Conservation (phyloP, 2,329 filamentous ascomycete species). For the Pseudonectria foliicola region DNA sequence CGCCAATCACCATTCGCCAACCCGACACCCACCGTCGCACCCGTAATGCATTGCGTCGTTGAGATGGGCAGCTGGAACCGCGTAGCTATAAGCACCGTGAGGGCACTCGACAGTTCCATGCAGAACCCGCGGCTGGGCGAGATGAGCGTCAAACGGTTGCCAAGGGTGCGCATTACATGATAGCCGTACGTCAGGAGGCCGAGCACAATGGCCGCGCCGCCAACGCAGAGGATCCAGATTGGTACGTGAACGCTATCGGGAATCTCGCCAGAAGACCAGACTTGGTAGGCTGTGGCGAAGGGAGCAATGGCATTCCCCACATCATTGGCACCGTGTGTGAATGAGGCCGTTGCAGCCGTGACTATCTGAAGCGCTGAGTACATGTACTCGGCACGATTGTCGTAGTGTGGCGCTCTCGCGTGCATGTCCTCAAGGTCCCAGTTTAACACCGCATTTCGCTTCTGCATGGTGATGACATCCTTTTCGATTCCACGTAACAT, state of each 20-base stretch:
- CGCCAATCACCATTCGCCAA: conserved; percentile 42
- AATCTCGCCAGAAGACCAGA: conserved; percentile 38
- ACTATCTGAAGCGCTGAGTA: conserved; percentile 42
- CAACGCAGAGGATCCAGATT: conserved; percentile 43
- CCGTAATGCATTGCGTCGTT: conserved; percentile 47
- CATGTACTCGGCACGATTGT: conserved; percentile 46
- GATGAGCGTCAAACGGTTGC: conserved; percentile 48
- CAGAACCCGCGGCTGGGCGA: conserved; percentile 45
- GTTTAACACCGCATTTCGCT: conserved; percentile 38
- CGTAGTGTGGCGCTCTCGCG: conserved; percentile 40
- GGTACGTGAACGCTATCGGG: conserved; percentile 33
- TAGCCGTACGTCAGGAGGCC: conserved; percentile 57
- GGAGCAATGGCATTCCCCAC: conserved; percentile 46
- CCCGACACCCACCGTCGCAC: conserved; percentile 45
- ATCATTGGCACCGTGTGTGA: conserved; percentile 51
- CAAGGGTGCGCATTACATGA: conserved; percentile 53
- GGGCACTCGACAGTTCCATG: conserved; percentile 43
- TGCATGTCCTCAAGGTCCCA: conserved; percentile 43
- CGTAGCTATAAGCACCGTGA: conserved; percentile 49
- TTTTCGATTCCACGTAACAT: conserved; percentile 41
- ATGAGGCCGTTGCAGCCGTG: conserved; percentile 47
- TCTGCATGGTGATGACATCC: conserved; percentile 41
- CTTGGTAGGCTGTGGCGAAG: conserved; percentile 44
- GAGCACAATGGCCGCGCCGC: conserved; percentile 42
- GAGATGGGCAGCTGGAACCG: conserved; percentile 43